Base-by-base conservation (phyloP, 2,329 filamentous ascomycete genomes). In the Xylogone sp. region DNA sequence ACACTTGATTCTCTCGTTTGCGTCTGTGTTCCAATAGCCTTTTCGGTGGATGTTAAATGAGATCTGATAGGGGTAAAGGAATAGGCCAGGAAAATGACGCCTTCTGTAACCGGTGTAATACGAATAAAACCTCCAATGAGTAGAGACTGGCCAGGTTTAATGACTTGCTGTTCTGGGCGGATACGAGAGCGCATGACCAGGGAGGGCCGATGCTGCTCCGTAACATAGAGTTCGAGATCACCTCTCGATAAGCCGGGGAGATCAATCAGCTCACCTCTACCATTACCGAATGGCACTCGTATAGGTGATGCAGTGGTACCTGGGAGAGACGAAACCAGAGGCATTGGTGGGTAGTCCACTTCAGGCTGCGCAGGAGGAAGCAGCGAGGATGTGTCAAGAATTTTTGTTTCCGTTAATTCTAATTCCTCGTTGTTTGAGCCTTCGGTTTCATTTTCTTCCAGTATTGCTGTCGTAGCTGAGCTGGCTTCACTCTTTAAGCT, bases 291-390 rank as follows among this genome's bases (percentile, higher is more conserved):
- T 1, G 91, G 90, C 18, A 97, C 83, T 22, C 94, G 86, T 59
- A 99, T 97, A 0, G 94, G 94, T 0, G 91, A 96, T 2, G 92
- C 94, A 1, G 94, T 99, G 0, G 94, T 99, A 9, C 95, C 94
- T 0, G 94, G 90, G 2, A 97, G 77, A 3, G 88, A 81, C 1
- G 91, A 96, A 1, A 96, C 87, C 10, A 95, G 71, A 1, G 93
- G 93, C 80, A 97, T 92, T 16, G 83, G 75, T 4, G 93, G 93
- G 62, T 86, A 97, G 47, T 86, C 78, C 2, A 81, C 83, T 62
- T 91, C 90, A 3, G 76, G 73, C 54, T 86, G 89, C 0, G 83
- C 75, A 2, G 92, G 91, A 0, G 93, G 93, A 0, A 97, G 79
- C 27, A 96, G 78, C 16, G 78, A 71, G 6, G 51, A 56, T 13